Evolutionary conservation across 73 alveolate species (phyloP), one percentile per base, ranked within the genome.

Genomic region (Blepharisma stoltei): DNA sequence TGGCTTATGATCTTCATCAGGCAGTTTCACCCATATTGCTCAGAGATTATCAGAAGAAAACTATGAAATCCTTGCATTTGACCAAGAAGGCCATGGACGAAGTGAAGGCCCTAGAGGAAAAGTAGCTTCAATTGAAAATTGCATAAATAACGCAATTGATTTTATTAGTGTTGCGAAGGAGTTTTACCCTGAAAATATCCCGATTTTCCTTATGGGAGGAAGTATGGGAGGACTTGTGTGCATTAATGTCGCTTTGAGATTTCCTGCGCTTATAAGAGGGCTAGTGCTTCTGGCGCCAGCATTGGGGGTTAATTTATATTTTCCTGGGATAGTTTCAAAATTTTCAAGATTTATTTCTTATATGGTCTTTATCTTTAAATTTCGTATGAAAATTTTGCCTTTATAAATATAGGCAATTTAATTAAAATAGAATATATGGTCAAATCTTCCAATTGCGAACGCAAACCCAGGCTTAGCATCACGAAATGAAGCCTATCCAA

Each of bases 191-290:
- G 73, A 25, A n/a, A 32, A 32, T 32, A 14, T 60, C 46, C 73
- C 73, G 38, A 18, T 60, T 8, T 60, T 60, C 5, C 14, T 60
- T 8, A 60, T 60, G 73, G 73, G 73, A n/a, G 73, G 73, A 25
- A 20, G 49, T 20, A 18, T 60, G 23, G 73, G 73, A 20, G 73
- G 48, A 14, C 46, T 38, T 60, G 73, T 60, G 11, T 8, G n/a
- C 14, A 60, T 25, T 20, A 14, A 60, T 14, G 73, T 60, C 23
- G 14, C 73, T 60, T 14, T 60, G 11, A 20, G 38, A 60, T 8
- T 25, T 20, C 73, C 38, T 60, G 46, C 14, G 3, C 2, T 8
- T 14, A n/a, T 60, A 14, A 9, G 46, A 18, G 73, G 73, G 4
- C 2, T 60, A 25, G 5, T 60, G 3, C 45, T 60, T 11, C 14